Evolutionary conservation across 2,329 filamentous ascomycete species (phyloP).

Genomic region (Penicillium olsonii): DNA sequence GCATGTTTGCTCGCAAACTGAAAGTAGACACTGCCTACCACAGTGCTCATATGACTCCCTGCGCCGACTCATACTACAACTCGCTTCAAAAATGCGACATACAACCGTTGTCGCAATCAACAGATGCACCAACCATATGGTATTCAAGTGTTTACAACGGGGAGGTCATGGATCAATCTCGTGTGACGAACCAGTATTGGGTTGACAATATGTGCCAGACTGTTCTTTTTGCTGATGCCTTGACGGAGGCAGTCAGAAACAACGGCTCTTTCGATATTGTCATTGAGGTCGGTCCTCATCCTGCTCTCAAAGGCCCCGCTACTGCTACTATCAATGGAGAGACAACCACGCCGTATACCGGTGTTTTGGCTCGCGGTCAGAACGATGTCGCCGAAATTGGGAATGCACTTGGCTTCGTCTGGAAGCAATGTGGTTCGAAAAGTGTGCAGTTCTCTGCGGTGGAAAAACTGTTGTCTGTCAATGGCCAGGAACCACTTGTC

Average conservation of each 20-base stretch:
- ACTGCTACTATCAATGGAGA: conserved; percentile 11
- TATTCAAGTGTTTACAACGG: not conserved
- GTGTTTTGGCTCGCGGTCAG: conserved; percentile 10
- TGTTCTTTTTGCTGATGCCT: conserved; percentile 35
- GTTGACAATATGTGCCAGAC: conserved; percentile 35
- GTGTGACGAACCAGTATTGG: conserved; percentile 30
- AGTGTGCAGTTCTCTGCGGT: not conserved
- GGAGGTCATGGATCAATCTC: not conserved
- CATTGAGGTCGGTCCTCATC: conserved; percentile 36
- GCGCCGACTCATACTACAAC: conserved; percentile 25
- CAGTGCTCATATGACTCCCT: conserved; percentile 24
- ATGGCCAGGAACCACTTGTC: not conserved
- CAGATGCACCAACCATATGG: not conserved
- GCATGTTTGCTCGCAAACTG: conserved; percentile 25
- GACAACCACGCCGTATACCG: conserved; percentile 11
- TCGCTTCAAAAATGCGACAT: conserved; percentile 1
- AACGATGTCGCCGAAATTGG: conserved; percentile 15
- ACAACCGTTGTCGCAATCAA: not conserved
- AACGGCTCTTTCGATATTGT: conserved; percentile 13
- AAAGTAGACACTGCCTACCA: conserved; percentile 31
- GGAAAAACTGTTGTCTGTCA: not conserved
- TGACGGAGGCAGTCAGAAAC: conserved; percentile 11
- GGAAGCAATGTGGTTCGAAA: conserved; percentile 15
- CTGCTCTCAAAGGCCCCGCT: conserved; percentile 30
- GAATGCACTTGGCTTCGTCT: conserved; percentile 19